Base-by-base conservation (phyloP, 2,329 filamentous ascomycete genomes). In the Ophiostoma himal-ulmi region DNA sequence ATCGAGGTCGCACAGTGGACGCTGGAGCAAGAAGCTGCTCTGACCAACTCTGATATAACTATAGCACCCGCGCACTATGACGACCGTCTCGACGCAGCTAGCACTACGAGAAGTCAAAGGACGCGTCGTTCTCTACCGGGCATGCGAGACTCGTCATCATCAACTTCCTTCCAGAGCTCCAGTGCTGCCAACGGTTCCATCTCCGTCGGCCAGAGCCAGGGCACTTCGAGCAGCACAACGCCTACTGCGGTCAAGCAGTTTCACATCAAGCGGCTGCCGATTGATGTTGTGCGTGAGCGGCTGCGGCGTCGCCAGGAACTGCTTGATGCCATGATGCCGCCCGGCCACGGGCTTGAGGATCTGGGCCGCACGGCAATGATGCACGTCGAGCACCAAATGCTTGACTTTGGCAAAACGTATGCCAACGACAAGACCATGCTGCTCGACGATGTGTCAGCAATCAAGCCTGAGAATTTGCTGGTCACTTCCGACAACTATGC, bases 401-500 rank as follows among this genome's bases (percentile, higher is more conserved):
- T 65, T 22, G 54, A 39, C 60, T 57, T 57, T 17, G 71, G 70
- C 62, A 70, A 69, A n/a, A 69, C 17, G 41, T 74, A 74, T 41
- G 73, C 72, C 72, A 74, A 74, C 70, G 57, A 64, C 30, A 68
- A 71, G 69, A 74, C 72, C 10, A 73, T 74, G 72, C 66, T 72
- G 41, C 67, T 66, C 48, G 71, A 71, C 13, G 39, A 64, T 26
- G 71, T 73, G 22, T 62, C 60, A 8, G 68, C 71, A 37, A 73
- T 74, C 22, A 52, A 69, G n/a, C 52, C 57, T 13, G 71, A 30
- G 14, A 70, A 69, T n/a, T 67, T 74, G 60, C 48, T 74, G 26
- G 73, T 72, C 14, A 74, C 72, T 14, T 67, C 70, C 22, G 73
- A 74, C 72, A 73, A 72, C 69, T 74, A 73, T 57, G 73, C 72